Evolutionary conservation across 2,329 filamentous ascomycete genomes (phyloP), one percentile per base, ranked within the genome.

Genomic region (Epichloe typhina): DNA sequence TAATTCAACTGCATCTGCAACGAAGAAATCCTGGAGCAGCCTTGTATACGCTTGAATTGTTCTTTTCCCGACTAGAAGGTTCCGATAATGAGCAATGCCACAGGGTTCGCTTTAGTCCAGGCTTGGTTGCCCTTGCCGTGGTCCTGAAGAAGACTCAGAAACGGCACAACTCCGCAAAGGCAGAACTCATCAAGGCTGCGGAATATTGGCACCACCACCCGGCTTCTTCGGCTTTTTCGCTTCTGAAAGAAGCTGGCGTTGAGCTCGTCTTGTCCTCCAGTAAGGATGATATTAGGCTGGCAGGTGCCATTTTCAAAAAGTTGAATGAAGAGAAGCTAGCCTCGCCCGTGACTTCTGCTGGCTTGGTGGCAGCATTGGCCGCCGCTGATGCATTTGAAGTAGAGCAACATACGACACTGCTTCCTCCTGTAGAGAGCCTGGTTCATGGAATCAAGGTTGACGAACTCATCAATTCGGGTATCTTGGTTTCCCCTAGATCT

Each of bases 281-380:
- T 46, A 64, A 73, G 1, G 75, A 83, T 15, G 86, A 95, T 57
- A 70, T 88, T 26, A 66, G 75, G 13, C 72, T 80, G 0, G 90
- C 93, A 0, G 82, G 82, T 3, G 77, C 85, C n/a, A 83, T 93
- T 7, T 97, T 97, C 66, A 75, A 79, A 48, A 77, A 77, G 46
- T 75, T 97, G 12, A 78, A 84, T 55, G 68, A 77, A 2, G 74
- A 81, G 52, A 76, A 88, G 41, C 71, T 76, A n/a, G 72, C 71
- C 39, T 87, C 95, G 58, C 76, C 75, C 35, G 75, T 84, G 50
- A 83, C 86, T 1, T 78, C 81, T 15, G 89, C 89, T 8, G 93
- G 93, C 1, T 80, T 93, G n/a, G 79, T 97, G 7, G 93, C 93
- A 3, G 84, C 89, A 9, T 80, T 86, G 58, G 84, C 86, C 31